Percentiles rank a stretch among this genome's conserved stretches.
phyloP scores from a whole-genome alignment of 805 yeast species.

The Suhomyces sp. region DNA sequence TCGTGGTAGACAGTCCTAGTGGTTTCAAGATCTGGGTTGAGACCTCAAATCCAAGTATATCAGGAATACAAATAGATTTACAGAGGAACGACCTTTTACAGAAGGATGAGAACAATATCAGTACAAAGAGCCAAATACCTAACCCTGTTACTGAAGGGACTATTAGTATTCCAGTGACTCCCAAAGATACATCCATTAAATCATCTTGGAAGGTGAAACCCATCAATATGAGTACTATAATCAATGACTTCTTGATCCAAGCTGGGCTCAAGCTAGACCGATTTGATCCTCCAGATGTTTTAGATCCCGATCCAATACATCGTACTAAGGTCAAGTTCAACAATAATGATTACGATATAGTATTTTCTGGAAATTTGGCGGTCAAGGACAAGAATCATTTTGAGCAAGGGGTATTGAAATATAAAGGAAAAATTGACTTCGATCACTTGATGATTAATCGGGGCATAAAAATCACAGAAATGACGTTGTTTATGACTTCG shows the following conservation, averaged over 20 bases:
- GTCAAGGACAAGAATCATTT: slow-evolving; percentile 19
- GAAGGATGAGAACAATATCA: slow-evolving; percentile 2
- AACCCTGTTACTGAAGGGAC: not conserved
- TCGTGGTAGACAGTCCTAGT: slow-evolving; percentile 14
- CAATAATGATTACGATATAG: slow-evolving; percentile 20
- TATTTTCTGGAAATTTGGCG: slow-evolving; percentile 24
- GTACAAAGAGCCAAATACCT: not conserved
- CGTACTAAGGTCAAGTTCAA: not conserved
- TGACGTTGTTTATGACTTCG: too few species aligned
- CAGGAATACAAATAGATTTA: slow-evolving; percentile 27
- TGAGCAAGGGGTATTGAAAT: slow-evolving; percentile 20
- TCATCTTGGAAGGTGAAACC: slow-evolving; percentile 30
- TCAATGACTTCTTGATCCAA: slow-evolving; percentile 19
- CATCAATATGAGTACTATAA: slow-evolving; percentile 18
- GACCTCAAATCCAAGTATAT: slow-evolving; percentile 26
- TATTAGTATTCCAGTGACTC: not conserved
- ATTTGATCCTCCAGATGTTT: slow-evolving; percentile 24
- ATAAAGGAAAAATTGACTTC: slow-evolving; percentile 30
- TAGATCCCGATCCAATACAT: slow-evolving; percentile 3
- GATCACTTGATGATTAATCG: slow-evolving; percentile 31
- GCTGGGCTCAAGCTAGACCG: slow-evolving; percentile 27
- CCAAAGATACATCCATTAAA: slow-evolving; percentile 4
- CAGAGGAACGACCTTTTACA: too few species aligned
- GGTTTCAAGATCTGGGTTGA: slow-evolving; percentile 32
- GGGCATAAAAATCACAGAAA: slow-evolving; percentile 35